Percentiles rank a stretch among this genome's conserved stretches.
phyloP scores from a whole-genome alignment of 345 rosid species.

The Aurinia saxatilis region DNA sequence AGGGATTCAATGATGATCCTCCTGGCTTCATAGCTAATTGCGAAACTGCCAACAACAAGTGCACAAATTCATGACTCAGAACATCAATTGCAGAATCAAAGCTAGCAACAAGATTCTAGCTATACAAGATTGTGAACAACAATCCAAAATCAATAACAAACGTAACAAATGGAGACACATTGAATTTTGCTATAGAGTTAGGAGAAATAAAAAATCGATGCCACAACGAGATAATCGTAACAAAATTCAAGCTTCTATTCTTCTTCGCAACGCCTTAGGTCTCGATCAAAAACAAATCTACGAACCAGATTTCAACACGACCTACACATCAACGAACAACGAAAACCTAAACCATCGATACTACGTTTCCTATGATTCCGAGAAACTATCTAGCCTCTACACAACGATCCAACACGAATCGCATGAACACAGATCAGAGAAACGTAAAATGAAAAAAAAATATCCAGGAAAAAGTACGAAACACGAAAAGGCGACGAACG shows the following conservation, averaged over 20 bases:
- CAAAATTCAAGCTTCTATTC: neutral
- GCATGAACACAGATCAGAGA: slow-evolving; percentile 10
- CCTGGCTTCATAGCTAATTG: slow-evolving; percentile 48
- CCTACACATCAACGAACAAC: neutral
- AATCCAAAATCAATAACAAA: no score
- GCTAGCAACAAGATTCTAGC: neutral
- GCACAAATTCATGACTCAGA: neutral
- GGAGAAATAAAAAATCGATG: neutral
- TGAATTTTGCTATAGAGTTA: no score
- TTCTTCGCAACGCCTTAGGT: neutral
- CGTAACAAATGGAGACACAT: no score
- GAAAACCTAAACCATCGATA: neutral
- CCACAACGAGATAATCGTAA: neutral
- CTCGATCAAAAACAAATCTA: slow-evolving; percentile 1
- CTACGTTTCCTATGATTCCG: neutral
- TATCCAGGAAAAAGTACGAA: neutral
- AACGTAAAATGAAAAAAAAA: neutral
- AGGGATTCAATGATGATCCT: slow-evolving; percentile 61
- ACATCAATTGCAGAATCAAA: neutral
- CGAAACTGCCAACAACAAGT: slow-evolving; percentile 9
- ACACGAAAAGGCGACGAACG: neutral
- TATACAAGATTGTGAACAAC: no score
- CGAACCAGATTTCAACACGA: neutral
- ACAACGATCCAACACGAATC: neutral
- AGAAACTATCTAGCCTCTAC: neutral